Percentiles rank a stretch among this genome's conserved stretches.
Conservation (phyloP, 495 filamentous ascomycete species). For the Xylaria telfairii region DNA sequence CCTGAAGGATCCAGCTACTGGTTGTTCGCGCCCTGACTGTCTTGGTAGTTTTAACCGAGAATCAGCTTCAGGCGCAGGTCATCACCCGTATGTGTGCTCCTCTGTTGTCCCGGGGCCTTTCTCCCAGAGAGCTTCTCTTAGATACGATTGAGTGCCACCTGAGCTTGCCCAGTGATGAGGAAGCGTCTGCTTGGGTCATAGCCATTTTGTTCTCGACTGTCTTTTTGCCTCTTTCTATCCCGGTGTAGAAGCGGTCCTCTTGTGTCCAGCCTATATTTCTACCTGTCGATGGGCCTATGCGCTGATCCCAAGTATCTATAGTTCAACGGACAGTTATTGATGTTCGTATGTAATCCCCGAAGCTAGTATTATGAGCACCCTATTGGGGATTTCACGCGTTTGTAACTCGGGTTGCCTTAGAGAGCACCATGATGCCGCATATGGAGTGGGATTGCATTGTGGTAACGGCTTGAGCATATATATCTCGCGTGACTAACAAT, state of each 20-base stretch:
- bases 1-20: neutral
- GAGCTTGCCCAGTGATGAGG: neutral
- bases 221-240: neutral
- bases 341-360: neutral
- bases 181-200: neutral
- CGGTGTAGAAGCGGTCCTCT: neutral
- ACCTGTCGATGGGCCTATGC: neutral
- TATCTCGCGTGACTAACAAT: neutral
- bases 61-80: constrained; percentile 44
- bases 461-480: neutral
- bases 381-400: neutral
- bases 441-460: neutral
- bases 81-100: constrained; percentile 35
- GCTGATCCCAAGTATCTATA: neutral
- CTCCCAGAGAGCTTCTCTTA: neutral
- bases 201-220: neutral
- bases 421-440: neutral
- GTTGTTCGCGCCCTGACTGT: neutral
- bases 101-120: neutral
- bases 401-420: neutral
- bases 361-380: neutral
- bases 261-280: neutral
- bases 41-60: constrained; percentile 41
- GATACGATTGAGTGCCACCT: neutral
- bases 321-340: constrained; percentile 17